Evolutionary conservation across 1,284 basidiomycete genomes (phyloP).

Genomic region (Stereum hirsutum): DNA sequence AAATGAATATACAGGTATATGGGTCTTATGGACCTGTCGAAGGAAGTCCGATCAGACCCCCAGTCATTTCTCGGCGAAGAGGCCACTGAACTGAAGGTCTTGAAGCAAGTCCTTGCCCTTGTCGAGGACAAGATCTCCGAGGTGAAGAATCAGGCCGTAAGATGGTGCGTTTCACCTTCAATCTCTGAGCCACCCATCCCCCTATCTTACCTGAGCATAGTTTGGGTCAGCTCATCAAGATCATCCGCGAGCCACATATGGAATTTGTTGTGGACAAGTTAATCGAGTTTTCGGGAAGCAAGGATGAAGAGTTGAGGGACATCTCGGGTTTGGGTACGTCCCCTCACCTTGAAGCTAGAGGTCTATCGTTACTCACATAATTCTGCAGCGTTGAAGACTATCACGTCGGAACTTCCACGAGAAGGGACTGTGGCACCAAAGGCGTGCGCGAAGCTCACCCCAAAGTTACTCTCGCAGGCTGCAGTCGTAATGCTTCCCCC

Average conservation of each 20-base stretch:
- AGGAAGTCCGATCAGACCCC: slow-evolving; percentile 73
- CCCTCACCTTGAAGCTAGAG: not conserved
- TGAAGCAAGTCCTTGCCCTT: slow-evolving; percentile 73
- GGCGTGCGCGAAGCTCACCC: slow-evolving; percentile 79
- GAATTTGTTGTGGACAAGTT: slow-evolving; percentile 82
- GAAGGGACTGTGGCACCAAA: slow-evolving; percentile 72
- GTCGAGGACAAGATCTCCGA: slow-evolving; percentile 94
- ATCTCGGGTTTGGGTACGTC: slow-evolving; percentile 83
- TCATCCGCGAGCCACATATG: slow-evolving; percentile 77
- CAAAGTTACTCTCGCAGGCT: slow-evolving; percentile 76
- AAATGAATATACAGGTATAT: slow-evolving; percentile 58
- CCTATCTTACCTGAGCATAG: slow-evolving; percentile 27
- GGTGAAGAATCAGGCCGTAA: slow-evolving; percentile 96
- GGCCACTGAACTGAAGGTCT: slow-evolving; percentile 68
- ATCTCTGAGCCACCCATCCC: not conserved
- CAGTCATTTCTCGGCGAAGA: slow-evolving; percentile 73
- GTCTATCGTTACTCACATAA: slow-evolving; percentile 1
- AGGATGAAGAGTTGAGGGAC: slow-evolving; percentile 87
- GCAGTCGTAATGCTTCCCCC: slow-evolving; percentile 46
- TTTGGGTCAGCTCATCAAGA: slow-evolving; percentile 81
- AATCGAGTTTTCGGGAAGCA: slow-evolving; percentile 75
- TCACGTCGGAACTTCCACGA: slow-evolving; percentile 81
- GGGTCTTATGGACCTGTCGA: slow-evolving; percentile 88
- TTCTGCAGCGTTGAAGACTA: slow-evolving; percentile 79
- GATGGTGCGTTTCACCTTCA: slow-evolving; percentile 52